phyloP scores from a whole-genome alignment of 1,139 yeast species.

The Pichia sp. region DNA sequence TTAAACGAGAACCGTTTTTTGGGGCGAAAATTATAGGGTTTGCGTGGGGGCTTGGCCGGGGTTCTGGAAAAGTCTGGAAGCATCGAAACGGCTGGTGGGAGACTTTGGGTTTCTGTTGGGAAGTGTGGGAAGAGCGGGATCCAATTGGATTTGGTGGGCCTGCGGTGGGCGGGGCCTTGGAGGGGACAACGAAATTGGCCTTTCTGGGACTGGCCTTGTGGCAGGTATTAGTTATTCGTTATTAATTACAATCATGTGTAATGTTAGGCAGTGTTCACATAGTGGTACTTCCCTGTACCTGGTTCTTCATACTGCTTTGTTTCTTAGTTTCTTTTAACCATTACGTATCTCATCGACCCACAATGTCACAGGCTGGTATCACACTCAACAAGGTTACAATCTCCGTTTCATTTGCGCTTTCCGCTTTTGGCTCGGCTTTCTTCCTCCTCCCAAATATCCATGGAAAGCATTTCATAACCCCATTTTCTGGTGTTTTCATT shows the following conservation, averaged over 20 bases:
- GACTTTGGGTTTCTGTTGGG: too few species aligned
- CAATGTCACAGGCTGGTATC: constrained; percentile 18
- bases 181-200: too few species aligned
- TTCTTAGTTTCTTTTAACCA: neutral
- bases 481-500: constrained; percentile 57
- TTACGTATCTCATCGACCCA: neutral
- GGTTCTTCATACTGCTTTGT: neutral
- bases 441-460: constrained; percentile 38
- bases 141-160: too few species aligned
- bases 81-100: neutral
- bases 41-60: neutral
- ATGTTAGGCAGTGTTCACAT: too few species aligned
- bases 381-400: constrained; percentile 41
- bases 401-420: constrained; percentile 44
- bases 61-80: neutral
- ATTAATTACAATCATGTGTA: too few species aligned
- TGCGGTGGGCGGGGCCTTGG: too few species aligned
- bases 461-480: constrained; percentile 42
- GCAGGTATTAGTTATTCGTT: too few species aligned
- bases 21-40: neutral
- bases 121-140: too few species aligned
- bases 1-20: neutral
- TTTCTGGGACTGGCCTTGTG: too few species aligned
- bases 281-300: neutral
- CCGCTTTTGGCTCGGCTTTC: constrained; percentile 48